phyloP scores from a whole-genome alignment of 306 rosid species.

The Acmispon strigosus region DNA sequence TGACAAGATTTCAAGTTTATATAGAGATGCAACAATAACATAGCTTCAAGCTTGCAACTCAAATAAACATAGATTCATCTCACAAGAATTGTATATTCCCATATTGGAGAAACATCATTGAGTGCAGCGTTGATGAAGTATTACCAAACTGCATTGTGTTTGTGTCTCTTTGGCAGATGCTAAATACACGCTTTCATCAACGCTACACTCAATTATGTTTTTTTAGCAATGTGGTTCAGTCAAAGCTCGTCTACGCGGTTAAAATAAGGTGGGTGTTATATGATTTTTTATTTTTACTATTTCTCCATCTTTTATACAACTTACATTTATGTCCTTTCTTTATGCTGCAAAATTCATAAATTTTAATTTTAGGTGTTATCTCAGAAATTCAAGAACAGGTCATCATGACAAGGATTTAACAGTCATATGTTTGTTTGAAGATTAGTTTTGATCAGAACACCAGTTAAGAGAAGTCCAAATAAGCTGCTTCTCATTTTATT shows the following conservation, averaged over 20 bases:
- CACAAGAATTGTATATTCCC: slow-evolving; percentile 7
- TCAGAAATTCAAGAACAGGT: not conserved
- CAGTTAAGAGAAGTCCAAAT: not conserved
- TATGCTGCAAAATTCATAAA: not conserved
- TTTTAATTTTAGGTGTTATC: not conserved
- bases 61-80: not conserved
- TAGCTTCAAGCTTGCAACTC: not conserved
- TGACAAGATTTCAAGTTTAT: not conserved
- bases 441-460: not conserved
- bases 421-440: not conserved
- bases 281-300: not conserved
- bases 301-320: no score
- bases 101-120: slow-evolving; percentile 66
- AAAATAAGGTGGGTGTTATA: not conserved
- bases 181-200: not conserved
- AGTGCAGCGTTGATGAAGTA: slow-evolving; percentile 92
- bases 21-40: not conserved
- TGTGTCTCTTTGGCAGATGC: not conserved
- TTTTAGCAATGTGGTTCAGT: not conserved
- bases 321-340: not conserved
- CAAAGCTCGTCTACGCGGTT: not conserved
- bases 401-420: not conserved
- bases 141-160: not conserved
- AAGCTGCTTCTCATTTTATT: not conserved
- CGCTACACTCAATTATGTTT: slow-evolving; percentile 71